Percentiles rank a stretch among this genome's conserved stretches.
Conservation (phyloP, 1,139 yeast genomes). For the Nakaseomyces kungkrabaensis region DNA sequence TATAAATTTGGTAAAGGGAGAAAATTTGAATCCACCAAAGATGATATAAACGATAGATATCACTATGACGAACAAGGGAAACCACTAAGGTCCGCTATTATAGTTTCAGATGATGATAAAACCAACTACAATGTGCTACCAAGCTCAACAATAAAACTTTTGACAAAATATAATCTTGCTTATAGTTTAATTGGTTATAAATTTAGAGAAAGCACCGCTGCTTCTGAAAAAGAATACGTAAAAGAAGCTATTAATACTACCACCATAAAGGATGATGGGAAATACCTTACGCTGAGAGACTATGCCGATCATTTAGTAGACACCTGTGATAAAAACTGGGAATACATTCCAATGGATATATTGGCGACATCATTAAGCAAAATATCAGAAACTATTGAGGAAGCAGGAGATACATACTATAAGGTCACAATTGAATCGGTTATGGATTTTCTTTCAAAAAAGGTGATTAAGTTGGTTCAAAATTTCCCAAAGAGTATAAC, state of each 20-base stretch:
- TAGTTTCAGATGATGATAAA: constrained; percentile 26
- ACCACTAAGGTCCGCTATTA: constrained; percentile 30
- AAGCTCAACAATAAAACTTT: constrained; percentile 33
- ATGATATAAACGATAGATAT: constrained; percentile 21
- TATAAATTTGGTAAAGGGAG: constrained; percentile 27
- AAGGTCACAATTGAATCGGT: constrained; percentile 35
- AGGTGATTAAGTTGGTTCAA: constrained; percentile 29
- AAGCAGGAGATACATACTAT: constrained; percentile 42
- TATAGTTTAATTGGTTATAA: constrained; percentile 34
- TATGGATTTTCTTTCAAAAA: constrained; percentile 30
- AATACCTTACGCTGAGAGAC: constrained; percentile 27
- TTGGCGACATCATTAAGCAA: constrained; percentile 26
- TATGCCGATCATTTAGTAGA: constrained; percentile 28
- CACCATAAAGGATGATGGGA: constrained; percentile 7
- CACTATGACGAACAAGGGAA: constrained; percentile 26
- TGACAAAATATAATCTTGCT: constrained; percentile 36
- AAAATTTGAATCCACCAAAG: constrained; percentile 15
- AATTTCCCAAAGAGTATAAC: constrained; percentile 29
- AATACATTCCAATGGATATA: constrained; percentile 9
- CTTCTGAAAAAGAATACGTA: constrained; percentile 24
- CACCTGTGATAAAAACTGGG: constrained; percentile 19
- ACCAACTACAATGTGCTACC: constrained; percentile 25
- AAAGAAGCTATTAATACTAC: constrained; percentile 12
- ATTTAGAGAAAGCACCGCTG: constrained; percentile 26
- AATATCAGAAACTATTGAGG: constrained; percentile 40